phyloP scores from a whole-genome alignment of 805 yeast genomes.

The Priceomyces haplophilus region DNA sequence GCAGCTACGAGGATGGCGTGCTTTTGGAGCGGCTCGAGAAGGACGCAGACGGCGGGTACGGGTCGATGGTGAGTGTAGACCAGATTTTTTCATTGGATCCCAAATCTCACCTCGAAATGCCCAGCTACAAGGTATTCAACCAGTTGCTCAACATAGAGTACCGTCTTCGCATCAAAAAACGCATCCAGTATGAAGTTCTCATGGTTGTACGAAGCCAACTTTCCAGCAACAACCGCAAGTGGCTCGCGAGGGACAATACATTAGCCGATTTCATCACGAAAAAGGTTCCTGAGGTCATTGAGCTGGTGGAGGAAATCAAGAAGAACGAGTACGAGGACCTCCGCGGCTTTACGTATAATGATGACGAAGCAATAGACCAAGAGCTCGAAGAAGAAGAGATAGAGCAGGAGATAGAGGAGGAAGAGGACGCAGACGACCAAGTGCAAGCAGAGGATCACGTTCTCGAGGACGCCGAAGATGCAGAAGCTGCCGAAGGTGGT shows the following conservation, averaged over 20 bases:
- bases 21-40: constrained; percentile 15
- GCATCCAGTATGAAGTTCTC: constrained; percentile 36
- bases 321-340: constrained; percentile 27
- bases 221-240: constrained; percentile 27
- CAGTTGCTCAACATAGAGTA: constrained; percentile 32
- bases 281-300: constrained; percentile 23
- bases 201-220: constrained; percentile 30
- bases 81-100: constrained; percentile 29
- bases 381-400: constrained; percentile 16
- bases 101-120: constrained; percentile 21
- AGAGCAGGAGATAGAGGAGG: constrained; percentile 9
- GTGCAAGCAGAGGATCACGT: constrained; percentile 9
- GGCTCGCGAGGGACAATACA: constrained; percentile 32
- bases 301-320: constrained; percentile 27
- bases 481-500: constrained; percentile 7
- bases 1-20: constrained; percentile 19
- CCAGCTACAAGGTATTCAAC: constrained; percentile 27
- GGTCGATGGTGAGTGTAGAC: constrained; percentile 11
- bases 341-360: constrained; percentile 18
- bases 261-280: constrained; percentile 29
- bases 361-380: constrained; percentile 14
- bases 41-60: constrained; percentile 13
- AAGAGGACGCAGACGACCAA: constrained; percentile 13
- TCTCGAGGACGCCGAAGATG: constrained; percentile 6
- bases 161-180: constrained; percentile 27